Percentiles rank a stretch among this genome's conserved stretches.
Evolutionary conservation across 805 yeast species (phyloP).

Genomic region (Maudiozyma bulderi): DNA sequence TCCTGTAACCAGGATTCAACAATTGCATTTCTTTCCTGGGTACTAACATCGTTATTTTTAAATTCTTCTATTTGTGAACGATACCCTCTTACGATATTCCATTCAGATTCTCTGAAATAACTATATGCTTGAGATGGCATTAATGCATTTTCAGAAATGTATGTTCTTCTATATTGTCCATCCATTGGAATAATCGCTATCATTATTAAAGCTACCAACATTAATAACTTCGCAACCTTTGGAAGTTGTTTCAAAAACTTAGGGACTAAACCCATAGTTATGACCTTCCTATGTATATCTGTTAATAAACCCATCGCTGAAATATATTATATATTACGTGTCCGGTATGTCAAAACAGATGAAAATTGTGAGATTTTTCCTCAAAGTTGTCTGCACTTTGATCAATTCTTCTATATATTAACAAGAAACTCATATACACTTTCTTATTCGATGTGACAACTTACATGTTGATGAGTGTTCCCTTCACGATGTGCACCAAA

Average conservation of each 20-base stretch:
- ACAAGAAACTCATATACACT: too few species aligned
- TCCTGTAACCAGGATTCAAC: conserved; percentile 54
- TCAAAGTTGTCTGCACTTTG: too few species aligned
- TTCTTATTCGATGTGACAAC: too few species aligned
- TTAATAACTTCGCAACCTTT: conserved; percentile 33
- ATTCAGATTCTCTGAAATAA: conserved; percentile 86
- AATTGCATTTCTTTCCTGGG: conserved; percentile 33
- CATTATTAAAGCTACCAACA: conserved; percentile 44
- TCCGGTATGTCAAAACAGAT: background rate
- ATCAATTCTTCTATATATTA: too few species aligned
- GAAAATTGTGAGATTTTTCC: background rate
- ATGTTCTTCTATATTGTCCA: conserved; percentile 75
- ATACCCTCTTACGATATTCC: conserved; percentile 85
- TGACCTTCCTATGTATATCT: conserved; percentile 33
- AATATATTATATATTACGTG: background rate
- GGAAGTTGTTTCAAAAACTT: conserved; percentile 37
- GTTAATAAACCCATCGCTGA: conserved; percentile 18
- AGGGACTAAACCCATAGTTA: conserved; percentile 39
- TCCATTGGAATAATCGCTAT: conserved; percentile 57
- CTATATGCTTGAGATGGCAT: conserved; percentile 94
- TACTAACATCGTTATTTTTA: conserved; percentile 15
- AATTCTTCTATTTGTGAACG: conserved; percentile 38
- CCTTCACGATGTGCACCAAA: too few species aligned
- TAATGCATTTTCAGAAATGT: conserved; percentile 90
- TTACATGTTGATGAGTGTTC: too few species aligned